Percentiles rank a stretch among this genome's conserved stretches.
phyloP scores from a whole-genome alignment of 176 grass and related monocot genomes.

The Musa beccarii region DNA sequence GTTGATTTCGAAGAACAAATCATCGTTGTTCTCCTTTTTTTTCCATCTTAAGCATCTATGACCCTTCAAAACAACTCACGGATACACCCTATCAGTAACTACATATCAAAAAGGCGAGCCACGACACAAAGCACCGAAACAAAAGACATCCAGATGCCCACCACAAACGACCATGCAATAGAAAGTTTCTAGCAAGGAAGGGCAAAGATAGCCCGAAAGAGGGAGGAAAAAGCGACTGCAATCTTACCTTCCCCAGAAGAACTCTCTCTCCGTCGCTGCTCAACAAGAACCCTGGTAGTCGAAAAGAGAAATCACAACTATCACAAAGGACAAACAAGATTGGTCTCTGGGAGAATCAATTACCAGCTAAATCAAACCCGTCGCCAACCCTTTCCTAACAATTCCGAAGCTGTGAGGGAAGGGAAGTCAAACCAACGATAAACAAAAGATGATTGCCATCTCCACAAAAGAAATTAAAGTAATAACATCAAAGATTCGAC shows the following conservation, averaged over 20 bases:
- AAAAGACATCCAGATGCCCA: background rate
- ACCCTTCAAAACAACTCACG: background rate
- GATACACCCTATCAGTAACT: background rate
- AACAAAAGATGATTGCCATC: background rate
- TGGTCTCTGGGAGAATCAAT: background rate
- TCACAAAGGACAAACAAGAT: background rate
- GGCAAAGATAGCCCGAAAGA: background rate
- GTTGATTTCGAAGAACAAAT: background rate
- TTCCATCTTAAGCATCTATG: background rate
- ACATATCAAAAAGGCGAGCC: background rate
- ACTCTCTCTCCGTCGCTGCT: background rate
- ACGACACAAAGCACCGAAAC: background rate
- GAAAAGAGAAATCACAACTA: background rate
- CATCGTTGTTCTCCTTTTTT: background rate
- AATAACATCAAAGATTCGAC: background rate
- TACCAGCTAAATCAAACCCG: background rate
- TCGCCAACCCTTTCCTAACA: background rate
- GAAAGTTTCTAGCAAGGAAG: background rate
- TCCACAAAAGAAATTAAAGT: background rate
- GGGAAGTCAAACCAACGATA: background rate
- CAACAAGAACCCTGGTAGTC: background rate
- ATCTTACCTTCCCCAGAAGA: background rate
- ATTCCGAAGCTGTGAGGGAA: background rate
- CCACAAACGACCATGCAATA: background rate
- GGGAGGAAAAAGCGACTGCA: background rate